Evolutionary conservation across 2,329 filamentous ascomycete genomes (phyloP).

Genomic region (Erysiphe pulchra): DNA sequence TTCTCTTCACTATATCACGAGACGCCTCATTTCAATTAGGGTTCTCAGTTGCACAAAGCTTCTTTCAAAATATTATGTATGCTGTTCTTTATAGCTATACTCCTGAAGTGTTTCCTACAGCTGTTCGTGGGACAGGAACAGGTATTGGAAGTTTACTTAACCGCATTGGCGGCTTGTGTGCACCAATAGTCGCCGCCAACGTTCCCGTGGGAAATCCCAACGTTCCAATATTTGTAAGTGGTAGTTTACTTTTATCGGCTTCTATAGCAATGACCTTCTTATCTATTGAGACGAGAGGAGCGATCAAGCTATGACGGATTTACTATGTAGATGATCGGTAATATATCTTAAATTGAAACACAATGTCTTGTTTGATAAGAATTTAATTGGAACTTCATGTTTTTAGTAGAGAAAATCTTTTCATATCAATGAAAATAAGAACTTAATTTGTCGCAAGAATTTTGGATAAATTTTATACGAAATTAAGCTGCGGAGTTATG

Average conservation of each 20-base stretch:
- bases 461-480: too few relatives aligned
- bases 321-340: too few relatives aligned
- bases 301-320: too few relatives aligned
- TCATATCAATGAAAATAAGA: too few relatives aligned
- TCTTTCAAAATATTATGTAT: conserved; percentile 55
- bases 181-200: conserved; percentile 39
- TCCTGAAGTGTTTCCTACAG: conserved; percentile 50
- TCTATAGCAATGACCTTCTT: conserved; percentile 33
- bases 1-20: conserved; percentile 34
- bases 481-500: too few relatives aligned
- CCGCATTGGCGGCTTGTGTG: conserved; percentile 37
- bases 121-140: conserved; percentile 43
- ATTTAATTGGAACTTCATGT: too few relatives aligned
- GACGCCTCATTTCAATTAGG: conserved; percentile 31
- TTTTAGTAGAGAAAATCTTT: too few relatives aligned
- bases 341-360: too few relatives aligned
- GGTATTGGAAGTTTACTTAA: conserved; percentile 51
- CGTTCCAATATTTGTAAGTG: conserved; percentile 30
- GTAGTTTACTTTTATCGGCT: conserved; percentile 27
- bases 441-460: too few relatives aligned
- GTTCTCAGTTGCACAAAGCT: conserved; percentile 42
- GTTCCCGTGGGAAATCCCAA: conserved; percentile 19
- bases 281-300: conserved; percentile 37
- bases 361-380: too few relatives aligned
- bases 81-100: conserved; percentile 55